Evolutionary conservation across 2,329 filamentous ascomycete genomes (phyloP).

Genomic region (Aspergillus quadricinctus): DNA sequence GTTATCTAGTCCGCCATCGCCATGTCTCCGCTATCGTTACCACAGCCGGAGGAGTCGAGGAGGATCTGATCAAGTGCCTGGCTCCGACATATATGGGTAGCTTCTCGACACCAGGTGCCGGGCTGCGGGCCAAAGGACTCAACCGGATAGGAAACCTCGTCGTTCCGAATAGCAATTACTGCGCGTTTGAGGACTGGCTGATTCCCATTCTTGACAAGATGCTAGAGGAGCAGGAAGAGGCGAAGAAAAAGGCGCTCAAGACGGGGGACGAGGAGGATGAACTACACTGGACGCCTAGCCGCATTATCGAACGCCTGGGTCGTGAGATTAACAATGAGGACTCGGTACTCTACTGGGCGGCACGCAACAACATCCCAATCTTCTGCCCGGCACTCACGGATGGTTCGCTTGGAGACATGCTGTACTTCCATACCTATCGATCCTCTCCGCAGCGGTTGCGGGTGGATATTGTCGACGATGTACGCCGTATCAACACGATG

Average conservation of each 20-base stretch:
- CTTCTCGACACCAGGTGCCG: conserved; percentile 72
- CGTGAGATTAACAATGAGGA: conserved; percentile 90
- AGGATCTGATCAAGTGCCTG: conserved; percentile 98
- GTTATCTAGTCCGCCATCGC: conserved; percentile 87
- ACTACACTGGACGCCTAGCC: conserved; percentile 89
- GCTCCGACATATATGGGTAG: conserved; percentile 88
- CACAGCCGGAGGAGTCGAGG: conserved; percentile 90
- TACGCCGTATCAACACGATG: conserved; percentile 87
- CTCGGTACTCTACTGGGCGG: conserved; percentile 96
- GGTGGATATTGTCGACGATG: conserved; percentile 90
- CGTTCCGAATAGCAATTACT: conserved; percentile 96
- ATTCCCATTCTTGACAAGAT: conserved; percentile 91
- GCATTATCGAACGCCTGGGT: conserved; percentile 82
- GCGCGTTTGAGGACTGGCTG: conserved; percentile 96
- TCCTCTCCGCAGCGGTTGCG: conserved; percentile 73
- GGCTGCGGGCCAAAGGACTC: conserved; percentile 76
- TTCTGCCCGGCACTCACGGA: conserved; percentile 97
- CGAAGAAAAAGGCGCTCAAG: conserved; percentile 51
- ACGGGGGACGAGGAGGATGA: conserved; percentile 54
- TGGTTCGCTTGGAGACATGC: conserved; percentile 92
- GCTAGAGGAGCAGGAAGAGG: conserved; percentile 87
- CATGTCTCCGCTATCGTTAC: conserved; percentile 93
- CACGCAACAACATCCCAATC: conserved; percentile 92
- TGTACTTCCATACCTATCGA: conserved; percentile 98
- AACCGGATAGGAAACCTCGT: conserved; percentile 96